These are phyloP conservation scores for Agarophyton chilense DNA, from an alignment of 23 red algal genomes.

Conservation along the genomic window DNA sequence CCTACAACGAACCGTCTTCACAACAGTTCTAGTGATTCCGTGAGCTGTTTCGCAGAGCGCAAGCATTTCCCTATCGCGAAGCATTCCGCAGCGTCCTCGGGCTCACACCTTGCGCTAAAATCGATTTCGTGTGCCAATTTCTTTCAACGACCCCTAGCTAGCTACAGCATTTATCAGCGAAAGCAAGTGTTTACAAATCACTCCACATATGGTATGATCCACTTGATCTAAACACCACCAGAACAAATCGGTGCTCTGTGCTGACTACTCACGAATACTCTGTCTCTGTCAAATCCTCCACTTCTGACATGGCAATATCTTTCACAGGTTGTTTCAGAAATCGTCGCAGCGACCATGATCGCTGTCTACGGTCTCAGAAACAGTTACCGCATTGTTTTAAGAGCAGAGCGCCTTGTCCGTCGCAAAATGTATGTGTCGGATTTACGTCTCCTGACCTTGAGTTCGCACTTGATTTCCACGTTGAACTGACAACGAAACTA, in stretches of 20 bases:
- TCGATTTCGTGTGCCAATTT: too few species aligned
- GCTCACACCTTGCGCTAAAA: too few species aligned
- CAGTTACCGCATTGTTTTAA: constrained; percentile 83
- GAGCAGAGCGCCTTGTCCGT: constrained; percentile 60
- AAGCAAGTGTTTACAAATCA: background rate
- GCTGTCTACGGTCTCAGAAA: constrained; percentile 82
- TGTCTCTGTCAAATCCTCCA: background rate
- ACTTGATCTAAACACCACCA: background rate
- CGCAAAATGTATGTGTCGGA: constrained; percentile 68
- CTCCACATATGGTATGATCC: background rate
- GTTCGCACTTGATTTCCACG: too few species aligned
- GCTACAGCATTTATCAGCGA: too few species aligned
- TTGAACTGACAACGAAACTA: background rate
- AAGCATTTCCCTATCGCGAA: too few species aligned
- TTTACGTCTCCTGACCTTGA: too few species aligned
- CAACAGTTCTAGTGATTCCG: too few species aligned
- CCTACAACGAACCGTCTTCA: too few species aligned
- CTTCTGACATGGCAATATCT: background rate
- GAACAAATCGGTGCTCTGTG: background rate
- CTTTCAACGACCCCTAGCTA: too few species aligned
- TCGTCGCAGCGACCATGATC: constrained; percentile 88
- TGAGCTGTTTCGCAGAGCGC: too few species aligned
- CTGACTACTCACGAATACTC: background rate
- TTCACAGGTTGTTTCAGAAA: constrained; percentile 77
- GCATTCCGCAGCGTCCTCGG: too few species aligned